Evolutionary conservation across 176 grass and related monocot genomes (phyloP).

Genomic region (Bonia amplexicaulis): DNA sequence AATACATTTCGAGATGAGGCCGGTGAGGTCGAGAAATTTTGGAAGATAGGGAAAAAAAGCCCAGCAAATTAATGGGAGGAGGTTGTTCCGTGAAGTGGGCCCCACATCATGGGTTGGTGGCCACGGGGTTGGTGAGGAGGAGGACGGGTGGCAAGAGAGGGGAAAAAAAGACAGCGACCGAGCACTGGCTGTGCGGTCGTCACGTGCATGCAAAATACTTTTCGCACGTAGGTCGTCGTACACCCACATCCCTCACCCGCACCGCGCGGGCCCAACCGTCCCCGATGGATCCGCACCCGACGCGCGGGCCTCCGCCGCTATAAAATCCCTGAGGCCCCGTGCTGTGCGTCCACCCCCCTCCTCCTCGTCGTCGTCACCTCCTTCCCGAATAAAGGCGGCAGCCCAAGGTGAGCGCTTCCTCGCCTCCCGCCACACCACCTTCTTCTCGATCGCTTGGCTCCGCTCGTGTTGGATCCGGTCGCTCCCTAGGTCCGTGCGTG

Average conservation of each 20-base stretch:
- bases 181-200: too few relatives aligned
- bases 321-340: constrained; percentile 7
- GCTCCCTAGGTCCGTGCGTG: neutral
- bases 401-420: constrained; percentile 13
- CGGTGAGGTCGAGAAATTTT: too few relatives aligned
- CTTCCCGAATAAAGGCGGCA: neutral
- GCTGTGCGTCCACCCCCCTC: neutral
- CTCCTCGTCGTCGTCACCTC: neutral
- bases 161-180: too few relatives aligned
- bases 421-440: neutral
- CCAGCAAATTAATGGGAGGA: too few relatives aligned
- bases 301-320: neutral
- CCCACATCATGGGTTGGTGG: neutral
- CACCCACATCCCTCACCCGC: neutral
- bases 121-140: constrained; percentile 9
- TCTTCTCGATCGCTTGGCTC: neutral
- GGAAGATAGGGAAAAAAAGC: too few relatives aligned
- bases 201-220: neutral
- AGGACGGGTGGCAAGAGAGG: neutral
- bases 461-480: neutral
- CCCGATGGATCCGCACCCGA: neutral
- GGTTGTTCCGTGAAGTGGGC: neutral
- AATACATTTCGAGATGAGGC: too few relatives aligned
- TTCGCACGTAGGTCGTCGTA: neutral
- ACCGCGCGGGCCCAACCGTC: neutral